phyloP scores from a whole-genome alignment of 2,329 filamentous ascomycete genomes.

The Epichloe sp. region DNA sequence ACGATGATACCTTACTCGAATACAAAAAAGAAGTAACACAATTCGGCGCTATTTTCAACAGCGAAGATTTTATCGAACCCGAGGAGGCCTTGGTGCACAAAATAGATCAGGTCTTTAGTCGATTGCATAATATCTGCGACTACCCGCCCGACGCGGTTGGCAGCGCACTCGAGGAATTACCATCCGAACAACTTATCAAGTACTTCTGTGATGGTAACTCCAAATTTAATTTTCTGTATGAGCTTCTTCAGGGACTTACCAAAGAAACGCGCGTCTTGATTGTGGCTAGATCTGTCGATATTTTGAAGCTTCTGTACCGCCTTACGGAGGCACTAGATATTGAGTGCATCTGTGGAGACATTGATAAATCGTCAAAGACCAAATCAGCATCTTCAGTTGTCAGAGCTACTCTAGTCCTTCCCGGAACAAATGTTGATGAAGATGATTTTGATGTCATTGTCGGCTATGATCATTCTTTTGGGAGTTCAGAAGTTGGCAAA shows the following conservation, averaged over 20 bases:
- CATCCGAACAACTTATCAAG: slow-evolving; percentile 31
- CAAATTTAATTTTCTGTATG: slow-evolving; percentile 47
- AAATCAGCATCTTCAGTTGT: slow-evolving; percentile 21
- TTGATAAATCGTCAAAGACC: slow-evolving; percentile 12
- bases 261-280: slow-evolving; percentile 37
- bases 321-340: slow-evolving; percentile 29
- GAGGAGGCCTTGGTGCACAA: slow-evolving; percentile 26
- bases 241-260: slow-evolving; percentile 35
- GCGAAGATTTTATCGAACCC: slow-evolving; percentile 25
- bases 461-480: slow-evolving; percentile 39
- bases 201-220: slow-evolving; percentile 43
- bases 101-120: slow-evolving; percentile 38
- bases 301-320: slow-evolving; percentile 38
- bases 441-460: slow-evolving; percentile 36
- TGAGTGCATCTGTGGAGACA: slow-evolving; percentile 20
- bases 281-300: slow-evolving; percentile 34
- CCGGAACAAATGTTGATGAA: slow-evolving; percentile 24
- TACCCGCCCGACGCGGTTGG: slow-evolving; percentile 39
- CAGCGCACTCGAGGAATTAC: slow-evolving; percentile 25
- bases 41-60: slow-evolving; percentile 31
- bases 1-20: slow-evolving; percentile 34
- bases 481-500: slow-evolving; percentile 16
- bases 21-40: slow-evolving; percentile 29
- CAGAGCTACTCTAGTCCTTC: slow-evolving; percentile 29
- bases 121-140: slow-evolving; percentile 42